Evolutionary conservation across 805 yeast species (phyloP), one percentile per base, ranked within the genome.

Genomic region (Starmerella davenportii): DNA sequence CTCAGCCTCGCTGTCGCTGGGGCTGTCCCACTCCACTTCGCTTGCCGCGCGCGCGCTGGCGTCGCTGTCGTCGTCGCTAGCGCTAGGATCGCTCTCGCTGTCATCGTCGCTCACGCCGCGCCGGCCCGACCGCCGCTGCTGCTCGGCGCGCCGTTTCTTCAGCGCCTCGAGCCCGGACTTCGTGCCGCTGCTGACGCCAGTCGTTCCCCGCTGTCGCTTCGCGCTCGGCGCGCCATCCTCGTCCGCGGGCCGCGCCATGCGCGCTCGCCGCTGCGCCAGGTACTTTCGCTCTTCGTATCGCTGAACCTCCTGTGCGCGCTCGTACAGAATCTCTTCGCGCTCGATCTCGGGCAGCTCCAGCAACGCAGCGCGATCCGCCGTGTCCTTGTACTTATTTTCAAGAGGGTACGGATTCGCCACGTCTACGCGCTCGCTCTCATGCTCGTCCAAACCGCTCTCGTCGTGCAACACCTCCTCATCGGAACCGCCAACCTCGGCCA

Each of bases 231-330:
- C 51, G 41, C 45, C 47, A 51, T 50, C 43, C 17, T 39, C 43
- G 25, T 36, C 34, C n/a, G 43, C 40, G n/a, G 21, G 30, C 14
- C 47, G 36, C 44, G 54, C 46, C 47, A 56, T 46, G 36, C 47
- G 47, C 40, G 63, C 52, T 27, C 54, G 63, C 59, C 96, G 77
- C 54, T 81, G 76, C 21, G 79, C 82, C 51, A 92, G 72, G 51
- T 78, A 75, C 55, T 71, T 70, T 53, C 82, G 73, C 60, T 90
- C 96, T 43, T 79, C 75, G 59, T 66, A 85, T 48, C 79, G 74
- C 57, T 87, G 93, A 74, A 81, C 71, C 44, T 80, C 92, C 59
- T 84, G 95, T 7, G 81, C 72, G 59, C 99, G 80, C 40, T 87
- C 96, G 51, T 81, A 90, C 40, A 90, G 68, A 40, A 84, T 72